Conservation (phyloP, 495 filamentous ascomycete species). For the Penicillium flavigenum region DNA sequence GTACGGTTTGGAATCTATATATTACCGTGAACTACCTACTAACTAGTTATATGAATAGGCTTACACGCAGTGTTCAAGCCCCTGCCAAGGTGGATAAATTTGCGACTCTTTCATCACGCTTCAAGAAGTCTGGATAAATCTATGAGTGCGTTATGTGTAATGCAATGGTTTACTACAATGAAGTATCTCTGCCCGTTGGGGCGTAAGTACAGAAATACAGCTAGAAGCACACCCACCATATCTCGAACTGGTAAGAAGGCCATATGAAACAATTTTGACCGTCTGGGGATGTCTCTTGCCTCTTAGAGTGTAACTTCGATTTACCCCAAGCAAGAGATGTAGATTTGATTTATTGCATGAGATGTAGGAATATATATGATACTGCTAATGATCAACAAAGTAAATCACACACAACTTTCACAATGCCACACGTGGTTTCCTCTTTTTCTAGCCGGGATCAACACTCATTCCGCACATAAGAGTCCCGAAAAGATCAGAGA, state of each 20-base stretch:
- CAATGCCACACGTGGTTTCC: background rate
- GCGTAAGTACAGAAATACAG: background rate
- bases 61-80: conserved; percentile 62
- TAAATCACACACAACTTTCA: background rate
- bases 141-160: background rate
- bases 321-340: background rate
- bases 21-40: conserved; percentile 26
- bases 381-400: background rate
- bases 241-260: background rate
- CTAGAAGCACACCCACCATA: no score
- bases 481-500: background rate
- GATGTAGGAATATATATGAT: background rate
- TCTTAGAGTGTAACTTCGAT: background rate
- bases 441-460: background rate
- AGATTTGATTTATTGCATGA: background rate
- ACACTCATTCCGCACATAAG: background rate
- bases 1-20: conserved; percentile 42
- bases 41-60: conserved; percentile 45
- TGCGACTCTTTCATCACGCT: conserved; percentile 66
- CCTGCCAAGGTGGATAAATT: conserved; percentile 61
- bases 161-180: background rate
- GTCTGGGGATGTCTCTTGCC: background rate
- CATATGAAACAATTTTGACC: background rate
- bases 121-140: conserved; percentile 54
- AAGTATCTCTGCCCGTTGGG: background rate